Percentiles rank a stretch among this genome's conserved stretches.
Evolutionary conservation across 2,329 filamentous ascomycete genomes (phyloP).

Genomic region (Cytospora chrysosperma): DNA sequence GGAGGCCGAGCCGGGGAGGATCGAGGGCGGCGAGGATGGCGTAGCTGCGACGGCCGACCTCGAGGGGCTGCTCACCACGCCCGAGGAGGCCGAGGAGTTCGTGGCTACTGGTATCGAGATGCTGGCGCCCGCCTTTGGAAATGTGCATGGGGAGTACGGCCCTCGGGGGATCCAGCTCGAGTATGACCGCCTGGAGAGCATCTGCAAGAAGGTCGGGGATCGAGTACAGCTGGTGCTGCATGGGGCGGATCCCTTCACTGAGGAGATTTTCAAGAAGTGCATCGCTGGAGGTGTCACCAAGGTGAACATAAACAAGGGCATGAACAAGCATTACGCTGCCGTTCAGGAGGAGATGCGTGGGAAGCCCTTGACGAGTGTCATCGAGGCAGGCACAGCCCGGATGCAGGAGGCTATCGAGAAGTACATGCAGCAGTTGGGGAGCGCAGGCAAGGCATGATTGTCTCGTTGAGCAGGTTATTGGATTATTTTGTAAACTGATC

Average conservation of each 20-base stretch:
- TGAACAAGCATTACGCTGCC: constrained; percentile 48
- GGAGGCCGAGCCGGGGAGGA: constrained; percentile 66
- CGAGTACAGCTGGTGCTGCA: constrained; percentile 47
- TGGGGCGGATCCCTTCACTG: constrained; percentile 47
- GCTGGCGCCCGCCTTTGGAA: constrained; percentile 73
- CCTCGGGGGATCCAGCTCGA: constrained; percentile 62
- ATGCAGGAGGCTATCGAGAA: constrained; percentile 50
- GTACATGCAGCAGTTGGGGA: constrained; percentile 46
- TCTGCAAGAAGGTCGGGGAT: constrained; percentile 45
- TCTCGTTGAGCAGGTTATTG: constrained; percentile 1
- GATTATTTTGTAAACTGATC: too few species aligned
- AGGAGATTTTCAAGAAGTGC: constrained; percentile 44
- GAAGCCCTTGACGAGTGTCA: constrained; percentile 47
- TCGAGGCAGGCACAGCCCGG: constrained; percentile 45
- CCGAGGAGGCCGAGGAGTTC: constrained; percentile 69
- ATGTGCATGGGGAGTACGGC: constrained; percentile 74
- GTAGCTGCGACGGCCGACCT: constrained; percentile 58
- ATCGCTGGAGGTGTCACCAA: constrained; percentile 47
- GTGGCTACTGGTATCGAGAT: constrained; percentile 70
- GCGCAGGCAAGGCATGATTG: constrained; percentile 43
- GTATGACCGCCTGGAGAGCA: constrained; percentile 49
- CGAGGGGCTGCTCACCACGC: constrained; percentile 58
- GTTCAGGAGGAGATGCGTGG: constrained; percentile 46
- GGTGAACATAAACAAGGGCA: constrained; percentile 53
- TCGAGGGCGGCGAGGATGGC: constrained; percentile 64